Base-by-base conservation (phyloP, 768 basidiomycete genomes). In the Psilocybe tampanensis region DNA sequence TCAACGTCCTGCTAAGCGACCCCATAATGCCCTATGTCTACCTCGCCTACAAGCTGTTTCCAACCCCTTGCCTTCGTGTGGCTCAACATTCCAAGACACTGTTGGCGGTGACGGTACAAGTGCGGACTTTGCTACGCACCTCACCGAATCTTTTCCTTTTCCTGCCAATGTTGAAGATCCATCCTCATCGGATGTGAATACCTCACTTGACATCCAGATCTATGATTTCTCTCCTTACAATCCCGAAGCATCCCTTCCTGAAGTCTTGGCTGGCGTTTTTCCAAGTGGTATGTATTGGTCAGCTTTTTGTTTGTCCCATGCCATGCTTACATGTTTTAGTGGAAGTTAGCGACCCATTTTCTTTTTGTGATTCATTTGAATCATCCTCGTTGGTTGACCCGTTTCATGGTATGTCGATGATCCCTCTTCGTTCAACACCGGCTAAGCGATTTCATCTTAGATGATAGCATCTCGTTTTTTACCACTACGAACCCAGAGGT, bases 31-130 rank as follows among this genome's bases (percentile, higher is more conserved):
- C 3, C 32, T 56, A 8, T 21, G 22, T 0, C 56, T 42, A 17
- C 65, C 70, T 1, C 67, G 62, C 21, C 47, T 63, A 2, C 70
- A 70, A 19, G 15, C 63, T 0, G 66, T 69, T 2, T 76, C 74
- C 0, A 67, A 74, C 53, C 66, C 76, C 19, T 61, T 71, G 0
- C 68, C 73, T 32, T 32, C 57, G n/a, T n/a, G n/a, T n/a, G n/a
- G n/a, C n/a, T n/a, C n/a, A n/a, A n/a, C n/a, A n/a, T n/a, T n/a
- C n/a, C n/a, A n/a, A n/a, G n/a, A n/a, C n/a, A n/a, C n/a, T n/a
- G n/a, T n/a, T n/a, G n/a, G n/a, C n/a, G n/a, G n/a, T n/a, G n/a
- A n/a, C n/a, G n/a, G n/a, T n/a, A n/a, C n/a, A n/a, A n/a, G n/a
- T n/a, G n/a, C n/a, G n/a, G 58, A 29, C 13, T 29, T 43, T 1